Base-by-base conservation (phyloP, 73 alveolate genomes). In the Symbiodinium natans region DNA sequence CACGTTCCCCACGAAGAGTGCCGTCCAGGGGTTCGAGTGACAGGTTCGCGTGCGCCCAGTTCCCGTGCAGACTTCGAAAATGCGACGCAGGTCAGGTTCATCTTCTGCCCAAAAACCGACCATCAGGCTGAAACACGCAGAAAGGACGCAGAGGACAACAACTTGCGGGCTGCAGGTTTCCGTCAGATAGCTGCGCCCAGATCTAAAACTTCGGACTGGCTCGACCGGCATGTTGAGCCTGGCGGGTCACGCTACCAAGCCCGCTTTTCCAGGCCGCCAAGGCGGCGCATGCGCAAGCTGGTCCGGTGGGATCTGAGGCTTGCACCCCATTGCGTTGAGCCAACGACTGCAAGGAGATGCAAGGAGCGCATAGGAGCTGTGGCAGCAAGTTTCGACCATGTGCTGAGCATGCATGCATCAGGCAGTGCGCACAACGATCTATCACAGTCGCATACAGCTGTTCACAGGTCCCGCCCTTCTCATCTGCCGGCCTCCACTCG, bases 141-240 rank as follows among this genome's bases (percentile, higher is more conserved):
- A 56, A 38, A 56, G 7, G 25, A 88, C 8, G 85, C 85, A 88
- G 6, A 88, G 74, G 31, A 40, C 7, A n/a, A 88, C 86, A 8
- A 88, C 94, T 86, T 80, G 40, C 17, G 94, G 84, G 41, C 94
- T 63, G 95, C 95, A 88, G 71, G 74, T 88, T 56, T 88, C 95
- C 15, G 86, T 56, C 48, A 88, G 15, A 39, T 88, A 88, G 71
- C 95, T 88, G 63, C 43, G 80, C 21, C 95, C 95, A 29, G 86
- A 52, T 38, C 95, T 25, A 43, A 88, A 88, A 33, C 95, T 52
- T 56, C 94, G 82, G 84, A 86, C 29, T 68, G 94, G 94, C 41
- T 75, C 73, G 56, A 86, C 84, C 36, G 48, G 94, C 41, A 80
- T 52, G 82, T 63, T 42, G 29, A 40, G n/a, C 15, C 90, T 68